Conservation (phyloP, 2,329 filamentous ascomycete species). For the Dryadomyces sulphureus region DNA sequence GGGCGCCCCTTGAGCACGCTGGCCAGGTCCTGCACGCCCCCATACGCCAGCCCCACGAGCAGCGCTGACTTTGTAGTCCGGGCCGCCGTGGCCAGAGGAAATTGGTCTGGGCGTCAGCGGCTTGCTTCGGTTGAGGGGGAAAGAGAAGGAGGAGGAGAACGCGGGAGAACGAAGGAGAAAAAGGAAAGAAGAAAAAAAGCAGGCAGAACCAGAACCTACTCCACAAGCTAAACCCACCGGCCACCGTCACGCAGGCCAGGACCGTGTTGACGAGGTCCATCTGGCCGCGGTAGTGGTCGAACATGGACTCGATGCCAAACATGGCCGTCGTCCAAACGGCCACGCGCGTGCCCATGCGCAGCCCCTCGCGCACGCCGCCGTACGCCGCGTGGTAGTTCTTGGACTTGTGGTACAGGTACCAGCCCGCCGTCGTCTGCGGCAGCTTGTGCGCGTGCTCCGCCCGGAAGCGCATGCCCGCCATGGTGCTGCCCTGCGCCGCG, state of each 20-base stretch:
- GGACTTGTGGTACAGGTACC: constrained; percentile 98
- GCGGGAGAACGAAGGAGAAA: not conserved
- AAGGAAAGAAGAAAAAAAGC: not conserved
- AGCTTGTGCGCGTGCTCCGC: constrained; percentile 94
- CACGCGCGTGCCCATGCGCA: constrained; percentile 57
- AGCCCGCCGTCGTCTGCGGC: constrained; percentile 66
- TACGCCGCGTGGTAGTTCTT: constrained; percentile 85
- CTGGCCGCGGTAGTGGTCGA: constrained; percentile 55
- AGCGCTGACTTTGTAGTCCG: constrained; percentile 70
- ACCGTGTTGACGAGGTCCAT: constrained; percentile 71
- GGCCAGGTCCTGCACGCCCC: constrained; percentile 63
- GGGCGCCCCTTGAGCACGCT: constrained; percentile 54
- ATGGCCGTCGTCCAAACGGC: constrained; percentile 62
- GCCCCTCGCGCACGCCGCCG: constrained; percentile 63
- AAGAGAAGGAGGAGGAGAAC: not conserved
- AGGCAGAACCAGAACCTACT: constrained; percentile 36
- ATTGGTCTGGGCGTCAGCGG: constrained; percentile 44
- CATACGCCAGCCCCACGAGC: constrained; percentile 64
- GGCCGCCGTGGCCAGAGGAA: constrained; percentile 62
- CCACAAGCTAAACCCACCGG: constrained; percentile 75
- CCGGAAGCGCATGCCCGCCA: constrained; percentile 68
- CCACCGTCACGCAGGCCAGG: constrained; percentile 68
- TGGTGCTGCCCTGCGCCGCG: constrained; percentile 55
- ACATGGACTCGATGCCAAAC: constrained; percentile 69
- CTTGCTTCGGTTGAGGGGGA: no score